Evolutionary conservation across 2,329 filamentous ascomycete species (phyloP).

Genomic region (Aspergillus fructus): DNA sequence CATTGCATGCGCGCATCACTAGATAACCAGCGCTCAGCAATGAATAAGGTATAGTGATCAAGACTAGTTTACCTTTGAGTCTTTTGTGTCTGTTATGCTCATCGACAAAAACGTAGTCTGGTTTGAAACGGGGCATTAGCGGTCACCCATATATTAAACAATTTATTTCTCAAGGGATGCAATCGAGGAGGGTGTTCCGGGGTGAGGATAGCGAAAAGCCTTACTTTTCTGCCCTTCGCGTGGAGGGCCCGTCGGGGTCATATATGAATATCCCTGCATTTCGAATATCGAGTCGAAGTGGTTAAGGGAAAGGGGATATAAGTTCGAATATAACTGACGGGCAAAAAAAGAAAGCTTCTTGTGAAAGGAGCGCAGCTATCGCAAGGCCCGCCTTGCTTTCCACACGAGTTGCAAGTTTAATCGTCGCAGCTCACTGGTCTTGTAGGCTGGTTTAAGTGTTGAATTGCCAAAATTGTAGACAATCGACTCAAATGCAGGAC

Average conservation of each 20-base stretch:
- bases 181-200: background rate
- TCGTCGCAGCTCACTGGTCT: background rate
- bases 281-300: constrained; percentile 33
- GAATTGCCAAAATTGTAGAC: background rate
- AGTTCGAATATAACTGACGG: background rate
- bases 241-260: constrained; percentile 62
- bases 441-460: background rate
- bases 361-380: constrained; percentile 31
- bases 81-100: constrained; percentile 98
- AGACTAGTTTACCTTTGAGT: constrained; percentile 70
- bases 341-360: background rate
- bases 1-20: constrained; percentile 98
- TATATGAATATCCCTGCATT: constrained; percentile 75
- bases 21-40: constrained; percentile 16
- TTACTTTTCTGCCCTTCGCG: constrained; percentile 83
- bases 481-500: background rate
- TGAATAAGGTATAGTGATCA: background rate
- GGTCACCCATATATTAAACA: background rate
- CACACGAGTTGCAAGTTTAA: background rate
- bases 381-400: constrained; percentile 22
- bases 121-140: constrained; percentile 14
- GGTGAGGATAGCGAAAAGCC: constrained; percentile 28
- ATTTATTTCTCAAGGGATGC: background rate
- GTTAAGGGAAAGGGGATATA: too few relatives aligned
- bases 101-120: constrained; percentile 98